Base-by-base conservation (phyloP, 2,329 filamentous ascomycete species). In the Cryphonectria parasitica region DNA sequence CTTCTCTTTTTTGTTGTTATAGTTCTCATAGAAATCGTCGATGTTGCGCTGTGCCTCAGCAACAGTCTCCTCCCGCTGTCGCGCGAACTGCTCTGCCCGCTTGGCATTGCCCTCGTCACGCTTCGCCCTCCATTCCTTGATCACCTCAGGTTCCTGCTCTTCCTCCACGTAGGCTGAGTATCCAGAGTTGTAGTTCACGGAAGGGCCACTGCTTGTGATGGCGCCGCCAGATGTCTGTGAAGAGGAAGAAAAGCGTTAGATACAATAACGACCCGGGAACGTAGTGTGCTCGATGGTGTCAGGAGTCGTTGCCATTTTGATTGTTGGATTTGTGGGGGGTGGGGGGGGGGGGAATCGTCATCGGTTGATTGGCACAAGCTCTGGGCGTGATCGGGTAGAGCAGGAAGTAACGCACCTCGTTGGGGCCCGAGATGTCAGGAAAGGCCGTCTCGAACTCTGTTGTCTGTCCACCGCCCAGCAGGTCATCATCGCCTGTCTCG, bases 1-100 rank as follows among this genome's bases (percentile, higher is more conserved):
- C 88, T 98, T 98, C 81, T 99, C 96, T 81, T 96, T 95, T 85
- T 98, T 97, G 82, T 92, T 91, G 85, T 98, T 98, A 86, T 99
- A 99, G 83, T 97, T 98, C 79, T 98, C 95, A 86, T 99, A 99
- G 84, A 98, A 99, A 80, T 98, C 96, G 80, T 99, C 96, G 74
- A 99, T 97, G 81, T 97, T 96, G 80, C 95, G 89, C 79, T 94
- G 94, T 15, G 96, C 96, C 76, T 96, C 94, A 80, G 93, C 90
- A 79, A 98, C 84, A 1, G 94, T 98, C 80, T 95, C 91, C 73
- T 89, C 88, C 80, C 96, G 96, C 83, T 95, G 93, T 74, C 89
- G 86, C 58, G 90, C 89, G 68, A 95, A 95, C 75, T 95, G 89
- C 81, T 97, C 91, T 74, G 93, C 91, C 77, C 95, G 93, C 82